Percentiles rank a stretch among this genome's conserved stretches.
phyloP scores from a whole-genome alignment of 2,329 filamentous ascomycete genomes.

The Hypoxylon sp. region DNA sequence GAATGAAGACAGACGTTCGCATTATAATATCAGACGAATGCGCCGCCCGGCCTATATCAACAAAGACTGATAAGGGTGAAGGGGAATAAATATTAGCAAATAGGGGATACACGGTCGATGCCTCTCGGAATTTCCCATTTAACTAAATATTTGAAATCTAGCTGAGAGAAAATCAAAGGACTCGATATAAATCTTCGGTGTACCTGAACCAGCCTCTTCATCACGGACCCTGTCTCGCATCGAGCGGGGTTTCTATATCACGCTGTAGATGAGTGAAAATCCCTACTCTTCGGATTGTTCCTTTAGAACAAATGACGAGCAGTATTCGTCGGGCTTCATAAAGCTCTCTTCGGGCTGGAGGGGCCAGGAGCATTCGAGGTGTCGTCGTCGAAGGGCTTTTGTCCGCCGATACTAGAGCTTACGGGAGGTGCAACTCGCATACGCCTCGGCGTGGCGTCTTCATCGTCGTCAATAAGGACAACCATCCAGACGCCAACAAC shows the following conservation, averaged over 20 bases:
- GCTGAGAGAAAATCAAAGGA: not conserved
- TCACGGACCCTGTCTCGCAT: not conserved
- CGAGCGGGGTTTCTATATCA: not conserved
- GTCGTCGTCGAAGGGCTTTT: conserved; percentile 37
- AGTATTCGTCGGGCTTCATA: conserved; percentile 2
- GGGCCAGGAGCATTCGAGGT: conserved; percentile 43
- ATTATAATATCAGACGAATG: not conserved
- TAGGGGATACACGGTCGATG: not conserved
- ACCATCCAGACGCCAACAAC: conserved; percentile 85
- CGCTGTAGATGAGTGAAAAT: not conserved
- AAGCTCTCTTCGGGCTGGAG: conserved; percentile 9
- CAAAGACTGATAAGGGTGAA: not conserved
- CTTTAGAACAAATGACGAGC: not conserved
- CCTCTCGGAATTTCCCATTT: not conserved
- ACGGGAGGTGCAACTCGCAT: conserved; percentile 50
- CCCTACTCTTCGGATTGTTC: not conserved
- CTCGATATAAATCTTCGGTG: not conserved
- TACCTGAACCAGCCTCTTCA: not conserved
- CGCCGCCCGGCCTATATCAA: not conserved
- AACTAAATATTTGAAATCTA: not conserved
- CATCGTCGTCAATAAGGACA: conserved; percentile 78
- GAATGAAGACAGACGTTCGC: not conserved
- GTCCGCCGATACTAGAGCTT: conserved; percentile 33
- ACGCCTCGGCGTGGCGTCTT: conserved; percentile 27
- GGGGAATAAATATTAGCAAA: not conserved